Conservation (phyloP, 176 grass and related monocot species). For the Bothriochloa decipiens region DNA sequence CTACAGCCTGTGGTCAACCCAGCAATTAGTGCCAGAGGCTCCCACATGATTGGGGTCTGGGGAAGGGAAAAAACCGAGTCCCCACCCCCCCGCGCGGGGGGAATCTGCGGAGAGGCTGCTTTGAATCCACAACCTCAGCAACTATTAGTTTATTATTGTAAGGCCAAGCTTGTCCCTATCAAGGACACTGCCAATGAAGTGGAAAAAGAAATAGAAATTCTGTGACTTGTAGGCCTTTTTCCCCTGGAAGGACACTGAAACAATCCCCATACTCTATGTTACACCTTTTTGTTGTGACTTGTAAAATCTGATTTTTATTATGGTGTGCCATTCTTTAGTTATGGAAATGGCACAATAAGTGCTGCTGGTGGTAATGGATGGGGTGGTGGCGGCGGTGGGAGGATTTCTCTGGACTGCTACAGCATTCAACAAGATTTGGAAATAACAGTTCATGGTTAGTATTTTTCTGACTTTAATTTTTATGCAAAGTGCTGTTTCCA, state of each 20-base stretch:
- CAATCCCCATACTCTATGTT: slow-evolving; percentile 12
- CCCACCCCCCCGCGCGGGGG: too few relatives aligned
- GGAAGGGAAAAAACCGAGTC: too few relatives aligned
- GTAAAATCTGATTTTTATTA: slow-evolving; percentile 15
- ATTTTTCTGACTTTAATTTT: slow-evolving; percentile 40
- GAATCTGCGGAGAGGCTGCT: too few relatives aligned
- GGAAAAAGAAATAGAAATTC: neutral
- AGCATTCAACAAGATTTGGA: slow-evolving; percentile 90
- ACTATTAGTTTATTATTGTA: neutral
- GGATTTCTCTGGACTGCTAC: slow-evolving; percentile 88
- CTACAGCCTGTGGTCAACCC: neutral
- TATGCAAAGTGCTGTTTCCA: slow-evolving; percentile 3
- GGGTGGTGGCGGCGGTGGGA: slow-evolving; percentile 91
- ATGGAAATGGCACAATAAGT: slow-evolving; percentile 96
- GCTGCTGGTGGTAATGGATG: slow-evolving; percentile 91
- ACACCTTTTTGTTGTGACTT: slow-evolving; percentile 25
- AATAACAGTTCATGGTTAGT: slow-evolving; percentile 90
- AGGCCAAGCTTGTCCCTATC: neutral
- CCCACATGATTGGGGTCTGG: too few relatives aligned
- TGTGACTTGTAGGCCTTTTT: slow-evolving; percentile 1
- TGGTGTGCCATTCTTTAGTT: slow-evolving; percentile 57
- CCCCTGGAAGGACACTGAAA: neutral
- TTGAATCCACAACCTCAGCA: neutral
- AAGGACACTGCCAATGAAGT: neutral
- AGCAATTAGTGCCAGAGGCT: neutral